Evolutionary conservation across 108 stramenopile genomes (phyloP), one percentile per base, ranked within the genome.

Genomic region (Epithemia pelagica): DNA sequence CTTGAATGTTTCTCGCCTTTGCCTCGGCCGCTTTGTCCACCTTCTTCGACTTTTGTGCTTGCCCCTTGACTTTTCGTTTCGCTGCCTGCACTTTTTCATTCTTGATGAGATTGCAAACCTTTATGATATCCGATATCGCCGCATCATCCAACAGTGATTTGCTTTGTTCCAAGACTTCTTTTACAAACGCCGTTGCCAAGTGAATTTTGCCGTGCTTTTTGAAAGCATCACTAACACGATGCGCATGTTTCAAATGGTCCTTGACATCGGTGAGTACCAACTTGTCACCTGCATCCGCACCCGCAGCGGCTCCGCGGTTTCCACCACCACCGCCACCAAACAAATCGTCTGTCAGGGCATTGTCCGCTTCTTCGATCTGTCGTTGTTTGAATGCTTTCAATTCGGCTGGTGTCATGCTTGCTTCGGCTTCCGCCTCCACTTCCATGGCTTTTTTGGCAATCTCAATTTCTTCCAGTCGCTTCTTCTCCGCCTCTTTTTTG

Each of bases 11-110:
- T 75, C 84, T 65, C 5, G 91, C 91, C 75, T 92, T 91, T 64
- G 71, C 74, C 66, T 90, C 85, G 28, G 79, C 86, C 27, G 56
- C 81, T 73, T 92, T 95, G 68, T 95, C 94, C 21, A 60, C 73
- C 72, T 95, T 95, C 78, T 89, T 89, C 2, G 88, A 75, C 67
- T 95, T 95, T 76, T 88, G 88, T 15, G 91, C 89, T 73, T 92
- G 89, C 28, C 88, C 89, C 83, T 95, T 95, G 64, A 78, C 78
- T 27, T 26, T 27, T 33, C 85, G 78, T 61, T 95, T 95, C 10
- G 84, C 76, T 31, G 71, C 78, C 73, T 90, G 89, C 25, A 91
- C 81, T 74, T 92, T 95, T 32, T 95, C 94, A 68, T 95, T 95
- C 74, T 95, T 95, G 74, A 95, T 89, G 18, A 92, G 87, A 62